Conservation (phyloP, 345 rosid species). For the Populus ilicifolia region DNA sequence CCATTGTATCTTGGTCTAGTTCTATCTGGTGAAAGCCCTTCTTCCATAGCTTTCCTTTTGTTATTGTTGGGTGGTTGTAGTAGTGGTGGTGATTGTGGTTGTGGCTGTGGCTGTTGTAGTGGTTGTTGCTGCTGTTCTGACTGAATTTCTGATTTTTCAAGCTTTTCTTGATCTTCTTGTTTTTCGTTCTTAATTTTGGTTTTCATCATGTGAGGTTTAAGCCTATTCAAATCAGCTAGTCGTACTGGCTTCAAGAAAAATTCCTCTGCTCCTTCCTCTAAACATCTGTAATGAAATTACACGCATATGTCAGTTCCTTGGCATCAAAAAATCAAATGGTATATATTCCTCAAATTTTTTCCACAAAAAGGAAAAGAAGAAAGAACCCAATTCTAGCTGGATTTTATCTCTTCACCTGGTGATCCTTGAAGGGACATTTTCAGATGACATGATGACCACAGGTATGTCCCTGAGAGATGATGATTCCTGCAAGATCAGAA, state of each 20-base stretch:
- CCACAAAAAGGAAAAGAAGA: neutral
- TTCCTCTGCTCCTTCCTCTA: conserved; percentile 74
- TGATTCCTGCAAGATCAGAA: conserved; percentile 44
- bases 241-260: conserved; percentile 64
- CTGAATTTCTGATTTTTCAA: conserved; percentile 18
- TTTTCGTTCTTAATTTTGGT: conserved; percentile 32
- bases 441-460: conserved; percentile 76
- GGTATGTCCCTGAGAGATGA: conserved; percentile 58
- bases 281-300: conserved; percentile 40
- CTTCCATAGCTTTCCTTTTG: conserved; percentile 63
- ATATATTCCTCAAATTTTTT: neutral
- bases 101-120: neutral
- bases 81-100: neutral
- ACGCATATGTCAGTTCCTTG: neutral
- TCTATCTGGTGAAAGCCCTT: conserved; percentile 48
- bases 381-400: neutral
- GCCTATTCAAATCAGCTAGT: conserved; percentile 49
- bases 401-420: conserved; percentile 37
- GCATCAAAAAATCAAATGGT: neutral
- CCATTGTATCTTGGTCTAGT: conserved; percentile 46
- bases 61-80: conserved; percentile 19
- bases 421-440: conserved; percentile 70
- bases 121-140: neutral
- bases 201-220: conserved; percentile 50
- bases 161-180: conserved; percentile 14